Base-by-base conservation (phyloP, 352 stramenopile species). In the Plasmopara halstedii region DNA sequence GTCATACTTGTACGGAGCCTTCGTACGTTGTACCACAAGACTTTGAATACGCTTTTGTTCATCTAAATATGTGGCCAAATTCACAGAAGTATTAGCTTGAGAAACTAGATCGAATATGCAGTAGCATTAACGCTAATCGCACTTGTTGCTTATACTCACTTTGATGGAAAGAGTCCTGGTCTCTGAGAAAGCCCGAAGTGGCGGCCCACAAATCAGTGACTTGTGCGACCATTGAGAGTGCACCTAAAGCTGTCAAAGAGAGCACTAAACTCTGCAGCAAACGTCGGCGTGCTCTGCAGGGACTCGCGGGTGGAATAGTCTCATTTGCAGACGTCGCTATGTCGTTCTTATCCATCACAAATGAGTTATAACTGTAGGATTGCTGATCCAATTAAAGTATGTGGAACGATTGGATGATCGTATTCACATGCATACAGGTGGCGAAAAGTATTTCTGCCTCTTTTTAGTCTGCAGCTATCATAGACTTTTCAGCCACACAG, bases 1-100 rank as follows among this genome's bases (percentile, higher is more conserved):
- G 29, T 34, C 49, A 37, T 71, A 66, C 36, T 62, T 39, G 22
- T 62, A 53, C 23, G 58, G 62, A 2, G 62, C 42, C 10, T 46
- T 50, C 17, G 41, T 67, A 25, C 41, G 47, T 37, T 62, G 62
- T 21, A 38, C 27, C 6, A 59, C 49, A 4, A 40, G 26, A n/a
- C 27, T 27, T 39, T 61, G 41, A 0, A 56, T 32, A 39, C 56
- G 45, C 54, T 57, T 29, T 10, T 52, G 54, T 53, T 57, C 42
- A 20, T 41, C 54, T 15, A 42, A 36, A 13, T 19, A 27, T 37
- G 43, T 23, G 51, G 25, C 25, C 25, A 29, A 6, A 29, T 1
- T 14, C 6, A 23, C 25, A 46, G 50, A 36, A 48, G 27, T 27
- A 43, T 21, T 27, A 36, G 46, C 41, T 23, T 18, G 3, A 13